These are phyloP conservation scores for Salisapilia sapeloensis DNA, from an alignment of 352 stramenopile genomes.

Conservation along the genomic window DNA sequence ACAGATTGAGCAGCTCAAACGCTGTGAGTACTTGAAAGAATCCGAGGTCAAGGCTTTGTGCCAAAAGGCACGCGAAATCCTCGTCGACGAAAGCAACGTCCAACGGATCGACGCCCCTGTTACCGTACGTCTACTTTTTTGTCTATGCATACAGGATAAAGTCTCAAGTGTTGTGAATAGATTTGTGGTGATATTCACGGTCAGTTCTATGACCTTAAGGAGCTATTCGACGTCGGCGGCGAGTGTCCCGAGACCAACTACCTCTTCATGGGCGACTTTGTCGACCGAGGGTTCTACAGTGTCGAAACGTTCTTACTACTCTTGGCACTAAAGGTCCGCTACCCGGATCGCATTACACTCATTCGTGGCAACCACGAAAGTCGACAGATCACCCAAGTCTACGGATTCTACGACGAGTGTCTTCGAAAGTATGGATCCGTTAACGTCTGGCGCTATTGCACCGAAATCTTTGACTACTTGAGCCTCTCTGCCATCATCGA, in stretches of 20 bases:
- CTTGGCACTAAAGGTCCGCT: conserved; percentile 95
- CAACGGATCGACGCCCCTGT: conserved; percentile 97
- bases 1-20: conserved; percentile 83
- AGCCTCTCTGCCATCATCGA: conserved; percentile 97
- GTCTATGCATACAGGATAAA: conserved; percentile 1
- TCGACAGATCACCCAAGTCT: conserved; percentile 98
- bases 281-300: conserved; percentile 98
- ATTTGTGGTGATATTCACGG: conserved; percentile 99
- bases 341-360: conserved; percentile 97
- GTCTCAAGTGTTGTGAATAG: conserved; percentile 17
- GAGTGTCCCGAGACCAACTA: conserved; percentile 99
- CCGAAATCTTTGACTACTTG: conserved; percentile 99
- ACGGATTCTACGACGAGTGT: conserved; percentile 99
- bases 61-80: conserved; percentile 94
- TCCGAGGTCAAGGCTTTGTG: conserved; percentile 96
- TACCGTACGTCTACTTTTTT: conserved; percentile 85
- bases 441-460: conserved; percentile 99
- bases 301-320: conserved; percentile 98
- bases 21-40: conserved; percentile 98
- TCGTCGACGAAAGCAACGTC: conserved; percentile 99
- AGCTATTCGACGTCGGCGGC: conserved; percentile 96
- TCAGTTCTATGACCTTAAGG: conserved; percentile 99
- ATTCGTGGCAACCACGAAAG: conserved; percentile 99
- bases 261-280: conserved; percentile 99
- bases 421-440: conserved; percentile 95